Base-by-base conservation (phyloP, 2,329 filamentous ascomycete genomes). In the Colletotrichum sp. region DNA sequence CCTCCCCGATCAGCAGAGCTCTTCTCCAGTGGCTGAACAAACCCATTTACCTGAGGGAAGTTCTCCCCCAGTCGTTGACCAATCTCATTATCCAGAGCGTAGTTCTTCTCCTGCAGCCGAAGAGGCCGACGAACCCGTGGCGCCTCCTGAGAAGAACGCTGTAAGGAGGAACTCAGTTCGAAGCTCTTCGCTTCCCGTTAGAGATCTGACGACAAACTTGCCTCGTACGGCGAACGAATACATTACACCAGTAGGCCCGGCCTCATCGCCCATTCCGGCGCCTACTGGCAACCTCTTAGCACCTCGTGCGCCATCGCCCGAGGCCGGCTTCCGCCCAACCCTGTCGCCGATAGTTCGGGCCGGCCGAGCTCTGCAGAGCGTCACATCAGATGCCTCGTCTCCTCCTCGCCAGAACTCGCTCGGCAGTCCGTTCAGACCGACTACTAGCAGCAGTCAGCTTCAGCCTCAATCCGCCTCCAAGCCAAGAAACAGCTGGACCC, bases 261-360 rank as follows among this genome's bases (percentile, higher is more conserved):
- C 85, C 60, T 86, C 85, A 12, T 86, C 85, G 2, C 75, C 76
- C 2, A 85, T 85, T 4, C 75, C 81, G 16, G 62, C 77, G n/a
- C 71, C 71, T 13, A 63, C 52, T 44, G 28, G 24, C 21, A 70
- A 73, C 9, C 83, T 78, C 39, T 39, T 78, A 18, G 72, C 69
- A 15, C 76, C 77, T 66, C 77, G 72, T 21, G 55, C 67, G 16
- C 34, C 77, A 39, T 76, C 72, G 2, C 62, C 69, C 7, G 82
- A 84, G 15, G 82, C 81, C 52, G 82, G 80, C 3, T 76, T 79
- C 16, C 87, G 89, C 10, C 88, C 89, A 30, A 85, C 84, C 7
- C 83, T 92, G 1, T 92, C 90, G 7, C 90, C 91, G 3, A 92
- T 92, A 44, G 88, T 92, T n/a, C 86, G 90, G 62, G 90, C 87